Base-by-base conservation (phyloP, 2,329 filamentous ascomycete genomes). In the Coleophoma cylindrospora region DNA sequence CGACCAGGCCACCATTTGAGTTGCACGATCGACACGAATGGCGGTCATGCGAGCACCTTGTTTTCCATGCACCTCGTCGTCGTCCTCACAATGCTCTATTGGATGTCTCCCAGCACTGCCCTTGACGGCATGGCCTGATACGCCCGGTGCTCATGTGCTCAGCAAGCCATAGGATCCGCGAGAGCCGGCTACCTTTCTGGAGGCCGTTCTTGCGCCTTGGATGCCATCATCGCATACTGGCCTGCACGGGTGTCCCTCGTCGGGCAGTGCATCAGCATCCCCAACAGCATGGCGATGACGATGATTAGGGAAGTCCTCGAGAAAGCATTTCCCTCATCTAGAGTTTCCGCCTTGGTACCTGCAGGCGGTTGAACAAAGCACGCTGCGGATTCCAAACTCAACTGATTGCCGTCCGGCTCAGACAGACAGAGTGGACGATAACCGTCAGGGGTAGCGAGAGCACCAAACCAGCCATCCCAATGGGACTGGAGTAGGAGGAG, bases 41-140 rank as follows among this genome's bases (percentile, higher is more conserved):
- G 27, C 27, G 57, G 58, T 61, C 59, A 61, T 61, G 59, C 57
- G 57, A 59, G 55, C 58, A 59, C 52, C 50, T 54, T 51, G 51
- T 50, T 52, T 51, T 50, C 32, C 15, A 27, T 48, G 45, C 50
- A 38, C 12, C 40, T 33, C 27, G 27, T 43, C 21, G 38, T 21
- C 43, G 32, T 19, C 12, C n/a, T 14, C 45, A 17, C 15, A 22
- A 21, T 21, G 7, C 21, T 27, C 43, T 34, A 47, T 47, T 47
- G 45, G 45, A 32, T 21, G 43, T 34, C 44, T 46, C 33, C 15
- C 22, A 45, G 4, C 27, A n/a, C n/a, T 15, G 22, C n/a, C 38
- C 27, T 32, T 34, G 47, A 53, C 53, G 46, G 45, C 48, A 22
- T 50, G 34, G 40, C 27, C 27, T 27, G 27, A 27, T 27, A 27